These are phyloP conservation scores for Elongisporangium senticosum DNA, from an alignment of 352 stramenopile genomes.

Conservation along the genomic window DNA sequence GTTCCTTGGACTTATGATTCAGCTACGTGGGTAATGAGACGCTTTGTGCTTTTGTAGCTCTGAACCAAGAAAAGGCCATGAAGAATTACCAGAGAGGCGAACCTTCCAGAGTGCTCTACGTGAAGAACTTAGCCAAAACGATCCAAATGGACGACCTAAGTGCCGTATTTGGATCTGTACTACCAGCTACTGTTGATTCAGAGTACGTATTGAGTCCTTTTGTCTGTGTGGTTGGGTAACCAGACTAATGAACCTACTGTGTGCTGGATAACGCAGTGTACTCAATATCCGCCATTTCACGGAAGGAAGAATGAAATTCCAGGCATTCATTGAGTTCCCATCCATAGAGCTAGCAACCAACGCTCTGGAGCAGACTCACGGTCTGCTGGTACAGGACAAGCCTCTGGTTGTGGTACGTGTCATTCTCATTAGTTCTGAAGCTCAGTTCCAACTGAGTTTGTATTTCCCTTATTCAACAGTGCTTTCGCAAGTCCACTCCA, in stretches of 20 bases:
- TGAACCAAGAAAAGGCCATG: slow-evolving; percentile 53
- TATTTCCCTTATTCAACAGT: slow-evolving; percentile 3
- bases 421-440: background rate
- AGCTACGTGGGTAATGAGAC: background rate
- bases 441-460: background rate
- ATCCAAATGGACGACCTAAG: slow-evolving; percentile 37
- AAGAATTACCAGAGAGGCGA: slow-evolving; percentile 58
- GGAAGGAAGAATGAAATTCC: slow-evolving; percentile 78
- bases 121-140: slow-evolving; percentile 74
- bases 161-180: slow-evolving; percentile 40
- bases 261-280: slow-evolving; percentile 16
- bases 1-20: no score
- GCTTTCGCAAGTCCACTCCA: slow-evolving; percentile 16
- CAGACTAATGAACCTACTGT: background rate
- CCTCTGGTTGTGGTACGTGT: slow-evolving; percentile 74
- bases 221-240: background rate
- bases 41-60: slow-evolving; percentile 9
- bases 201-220: slow-evolving; percentile 19
- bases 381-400: slow-evolving; percentile 69
- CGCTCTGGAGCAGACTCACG: slow-evolving; percentile 59
- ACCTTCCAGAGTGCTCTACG: slow-evolving; percentile 54
- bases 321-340: slow-evolving; percentile 78
- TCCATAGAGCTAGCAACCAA: slow-evolving; percentile 33
- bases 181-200: slow-evolving; percentile 15
- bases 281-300: slow-evolving; percentile 69